A percentile compares a stretch with the other conserved stretches of the same genome.
Conservation (phyloP, 371 early-diverging fungal species). For the Mycotypha africana region DNA sequence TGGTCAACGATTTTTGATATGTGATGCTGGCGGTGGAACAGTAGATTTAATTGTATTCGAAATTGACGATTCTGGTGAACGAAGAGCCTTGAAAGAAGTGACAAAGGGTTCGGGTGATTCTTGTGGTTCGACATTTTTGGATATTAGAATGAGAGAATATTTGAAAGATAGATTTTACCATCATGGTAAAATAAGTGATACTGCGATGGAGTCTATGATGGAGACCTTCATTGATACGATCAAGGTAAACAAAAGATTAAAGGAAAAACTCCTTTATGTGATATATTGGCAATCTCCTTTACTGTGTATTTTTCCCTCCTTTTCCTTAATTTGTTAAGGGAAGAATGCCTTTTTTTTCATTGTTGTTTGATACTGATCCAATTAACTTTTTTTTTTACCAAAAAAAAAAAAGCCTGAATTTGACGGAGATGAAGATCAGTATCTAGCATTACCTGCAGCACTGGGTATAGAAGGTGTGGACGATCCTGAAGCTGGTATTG, state of each 20-base stretch:
- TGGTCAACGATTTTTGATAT: slow-evolving; percentile 54
- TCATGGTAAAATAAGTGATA: slow-evolving; percentile 37
- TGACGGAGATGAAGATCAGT: slow-evolving; percentile 56
- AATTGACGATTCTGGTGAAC: slow-evolving; percentile 36
- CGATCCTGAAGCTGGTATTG: slow-evolving; percentile 52
- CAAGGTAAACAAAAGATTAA: slow-evolving; percentile 38
- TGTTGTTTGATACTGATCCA: background rate
- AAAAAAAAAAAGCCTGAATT: slow-evolving; percentile 61
- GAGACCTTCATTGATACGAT: slow-evolving; percentile 38
- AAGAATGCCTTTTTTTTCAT: slow-evolving; percentile 1
- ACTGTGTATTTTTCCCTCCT: background rate
- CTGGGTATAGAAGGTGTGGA: slow-evolving; percentile 47
- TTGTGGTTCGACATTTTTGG: slow-evolving; percentile 54
- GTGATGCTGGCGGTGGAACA: slow-evolving; percentile 65
- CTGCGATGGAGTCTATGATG: slow-evolving; percentile 47
- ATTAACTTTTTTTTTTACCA: slow-evolving; percentile 8
- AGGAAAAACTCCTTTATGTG: slow-evolving; percentile 2
- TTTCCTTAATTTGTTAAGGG: too few species aligned
- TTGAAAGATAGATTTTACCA: slow-evolving; percentile 36
- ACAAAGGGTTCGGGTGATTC: slow-evolving; percentile 51
- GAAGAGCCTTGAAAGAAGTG: slow-evolving; percentile 45
- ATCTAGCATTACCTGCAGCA: slow-evolving; percentile 48
- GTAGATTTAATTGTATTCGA: slow-evolving; percentile 54
- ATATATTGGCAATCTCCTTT: background rate
- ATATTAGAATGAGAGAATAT: slow-evolving; percentile 46